Conservation (phyloP, 306 rosid genomes). For the Erythrophleum fordii region DNA sequence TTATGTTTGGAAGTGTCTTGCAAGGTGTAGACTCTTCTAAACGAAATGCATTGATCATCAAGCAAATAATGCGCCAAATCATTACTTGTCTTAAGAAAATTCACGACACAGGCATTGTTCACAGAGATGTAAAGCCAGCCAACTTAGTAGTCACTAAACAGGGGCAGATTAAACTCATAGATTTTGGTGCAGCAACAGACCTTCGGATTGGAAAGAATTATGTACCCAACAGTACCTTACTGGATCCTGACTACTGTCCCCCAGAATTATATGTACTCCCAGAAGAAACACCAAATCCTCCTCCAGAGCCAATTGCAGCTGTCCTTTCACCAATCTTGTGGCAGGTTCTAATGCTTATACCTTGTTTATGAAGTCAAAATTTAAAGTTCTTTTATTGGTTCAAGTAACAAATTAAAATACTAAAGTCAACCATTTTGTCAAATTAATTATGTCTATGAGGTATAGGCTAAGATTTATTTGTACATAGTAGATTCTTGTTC, state of each 20-base stretch:
- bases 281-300: constrained; percentile 94
- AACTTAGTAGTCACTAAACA: constrained; percentile 83
- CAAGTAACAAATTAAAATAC: not conserved
- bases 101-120: constrained; percentile 92
- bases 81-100: constrained; percentile 84
- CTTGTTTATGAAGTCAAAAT: constrained; percentile 22
- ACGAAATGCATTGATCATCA: constrained; percentile 87
- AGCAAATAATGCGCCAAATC: constrained; percentile 92
- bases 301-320: constrained; percentile 93
- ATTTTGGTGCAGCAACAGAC: constrained; percentile 96
- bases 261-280: constrained; percentile 90
- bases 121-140: constrained; percentile 92
- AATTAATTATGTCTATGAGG: not conserved
- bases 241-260: constrained; percentile 93
- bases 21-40: constrained; percentile 69
- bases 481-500: not conserved
- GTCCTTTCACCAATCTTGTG: constrained; percentile 85
- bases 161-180: constrained; percentile 89
- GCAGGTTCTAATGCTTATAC: constrained; percentile 71
- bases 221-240: constrained; percentile 63
- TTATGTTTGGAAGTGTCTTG: constrained; percentile 91
- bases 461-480: constrained; percentile 13
- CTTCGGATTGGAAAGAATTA: constrained; percentile 95
- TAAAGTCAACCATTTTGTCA: not conserved
- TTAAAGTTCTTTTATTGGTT: constrained; percentile 22